Conservation (phyloP, 306 rosid genomes). For the Glycine latifolia region DNA sequence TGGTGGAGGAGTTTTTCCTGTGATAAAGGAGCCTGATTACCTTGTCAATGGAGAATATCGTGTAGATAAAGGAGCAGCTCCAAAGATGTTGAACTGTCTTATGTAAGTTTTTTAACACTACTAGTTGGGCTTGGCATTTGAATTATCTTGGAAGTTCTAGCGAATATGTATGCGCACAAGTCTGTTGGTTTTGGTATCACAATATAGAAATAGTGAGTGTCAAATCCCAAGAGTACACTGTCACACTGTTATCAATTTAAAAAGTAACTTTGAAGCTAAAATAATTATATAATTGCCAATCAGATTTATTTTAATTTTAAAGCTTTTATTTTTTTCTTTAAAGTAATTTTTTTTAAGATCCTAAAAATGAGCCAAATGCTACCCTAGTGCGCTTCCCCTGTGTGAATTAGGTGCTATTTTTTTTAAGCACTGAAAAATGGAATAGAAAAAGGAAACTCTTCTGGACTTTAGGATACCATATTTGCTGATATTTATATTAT, state of each 20-base stretch:
- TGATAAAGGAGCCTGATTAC: conserved; percentile 98
- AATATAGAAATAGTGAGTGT: background rate
- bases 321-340: background rate
- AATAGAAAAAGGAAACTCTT: background rate
- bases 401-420: background rate
- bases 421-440: background rate
- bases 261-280: background rate
- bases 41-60: conserved; percentile 98
- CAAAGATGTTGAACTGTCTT: conserved; percentile 99
- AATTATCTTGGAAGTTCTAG: conserved; percentile 24
- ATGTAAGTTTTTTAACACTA: conserved; percentile 70
- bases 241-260: background rate
- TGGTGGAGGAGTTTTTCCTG: conserved; percentile 98
- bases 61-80: conserved; percentile 99
- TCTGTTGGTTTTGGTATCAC: conserved; percentile 20
- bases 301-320: background rate
- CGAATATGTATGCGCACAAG: conserved; percentile 11
- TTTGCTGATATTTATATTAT: background rate
- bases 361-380: background rate
- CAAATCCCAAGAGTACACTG: background rate
- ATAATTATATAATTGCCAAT: background rate
- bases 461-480: background rate
- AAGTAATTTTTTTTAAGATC: background rate
- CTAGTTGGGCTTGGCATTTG: conserved; percentile 32
- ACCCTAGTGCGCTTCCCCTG: conserved; percentile 7